Percentiles rank a stretch among this genome's conserved stretches.
phyloP scores from a whole-genome alignment of 1,284 basidiomycete genomes.

The Boletus austroedulis region DNA sequence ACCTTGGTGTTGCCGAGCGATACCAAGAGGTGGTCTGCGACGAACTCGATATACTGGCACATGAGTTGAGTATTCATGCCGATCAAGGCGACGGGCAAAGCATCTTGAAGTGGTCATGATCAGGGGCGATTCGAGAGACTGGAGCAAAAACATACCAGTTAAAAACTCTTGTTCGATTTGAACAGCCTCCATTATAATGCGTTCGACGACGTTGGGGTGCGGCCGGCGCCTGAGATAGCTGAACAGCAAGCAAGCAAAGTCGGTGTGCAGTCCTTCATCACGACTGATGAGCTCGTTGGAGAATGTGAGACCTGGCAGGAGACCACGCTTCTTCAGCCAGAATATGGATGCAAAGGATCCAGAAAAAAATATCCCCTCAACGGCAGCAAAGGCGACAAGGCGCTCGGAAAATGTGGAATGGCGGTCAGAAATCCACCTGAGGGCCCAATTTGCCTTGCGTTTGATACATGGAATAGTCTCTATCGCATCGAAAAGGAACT shows the following conservation, averaged over 20 bases:
- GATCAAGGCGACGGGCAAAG: conserved; percentile 70
- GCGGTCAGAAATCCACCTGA: conserved; percentile 88
- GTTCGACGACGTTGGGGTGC: conserved; percentile 71
- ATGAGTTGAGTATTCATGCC: conserved; percentile 85
- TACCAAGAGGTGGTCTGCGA: conserved; percentile 87
- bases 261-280: conserved; percentile 98
- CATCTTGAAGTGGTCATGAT: conserved; percentile 43
- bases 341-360: conserved; percentile 94
- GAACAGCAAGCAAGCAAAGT: conserved; percentile 94
- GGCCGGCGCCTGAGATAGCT: conserved; percentile 77
- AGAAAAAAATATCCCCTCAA: conserved; percentile 98
- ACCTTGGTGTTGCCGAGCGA: conserved; percentile 80
- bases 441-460: conserved; percentile 90
- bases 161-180: conserved; percentile 82
- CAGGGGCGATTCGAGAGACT: not conserved
- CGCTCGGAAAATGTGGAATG: conserved; percentile 86
- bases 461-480: conserved; percentile 92
- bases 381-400: conserved; percentile 92
- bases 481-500: conserved; percentile 89
- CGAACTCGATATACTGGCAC: conserved; percentile 96
- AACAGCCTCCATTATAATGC: conserved; percentile 83
- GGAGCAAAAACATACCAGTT: conserved; percentile 47
- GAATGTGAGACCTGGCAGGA: conserved; percentile 97
- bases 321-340: conserved; percentile 97
- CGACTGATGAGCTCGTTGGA: conserved; percentile 97